Evolutionary conservation across 1,139 yeast genomes (phyloP), one percentile per base, ranked within the genome.

Genomic region (Scheffersomyces titani): DNA sequence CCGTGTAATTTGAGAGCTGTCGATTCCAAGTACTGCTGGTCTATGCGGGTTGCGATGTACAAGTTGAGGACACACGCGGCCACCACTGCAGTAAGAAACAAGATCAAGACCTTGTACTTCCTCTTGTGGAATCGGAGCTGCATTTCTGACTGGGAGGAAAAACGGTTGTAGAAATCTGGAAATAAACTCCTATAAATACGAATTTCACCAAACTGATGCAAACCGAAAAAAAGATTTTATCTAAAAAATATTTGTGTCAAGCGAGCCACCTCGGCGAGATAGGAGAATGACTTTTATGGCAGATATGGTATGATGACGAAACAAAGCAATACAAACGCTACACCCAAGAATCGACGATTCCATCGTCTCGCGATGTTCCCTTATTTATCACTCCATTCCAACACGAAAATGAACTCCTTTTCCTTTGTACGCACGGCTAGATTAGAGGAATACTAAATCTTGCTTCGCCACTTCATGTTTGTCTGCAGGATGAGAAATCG

Each of bases 1-100:
- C 61, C 62, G 49, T 72, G 74, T 45, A 65, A 64, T 18, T 61
- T 62, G 16, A 74, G 58, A 9, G 77, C 72, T 13, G 67, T 56
- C 22, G 57, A 52, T 48, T 74, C 76, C 19, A 75, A 59, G 36
- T 54, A 53, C 19, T 51, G 53, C 57, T 75, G 77, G 51, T 68
- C 62, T 16, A 72, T 61, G 19, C 68, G 63, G 3, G 53, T 54
- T 3, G 51, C 24, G 30, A 19, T 22, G 36, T 19, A 1, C 21
- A 47, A 19, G 22, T 19, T 19, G 24, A 47, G 50, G 19, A 16
- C 13, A 30, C 40, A 30, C 11, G 40, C 40, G 40, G 40, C 40
- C 40, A 30, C 40, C 16, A 30, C 16, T 6, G 40, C 40, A 3
- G 13, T 6, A 16, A 30, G 13, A 3, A 30, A 30, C 40, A 30